Percentiles rank a stretch among this genome's conserved stretches.
Conservation (phyloP, 805 yeast species). For the Nakazawaea holstii region DNA sequence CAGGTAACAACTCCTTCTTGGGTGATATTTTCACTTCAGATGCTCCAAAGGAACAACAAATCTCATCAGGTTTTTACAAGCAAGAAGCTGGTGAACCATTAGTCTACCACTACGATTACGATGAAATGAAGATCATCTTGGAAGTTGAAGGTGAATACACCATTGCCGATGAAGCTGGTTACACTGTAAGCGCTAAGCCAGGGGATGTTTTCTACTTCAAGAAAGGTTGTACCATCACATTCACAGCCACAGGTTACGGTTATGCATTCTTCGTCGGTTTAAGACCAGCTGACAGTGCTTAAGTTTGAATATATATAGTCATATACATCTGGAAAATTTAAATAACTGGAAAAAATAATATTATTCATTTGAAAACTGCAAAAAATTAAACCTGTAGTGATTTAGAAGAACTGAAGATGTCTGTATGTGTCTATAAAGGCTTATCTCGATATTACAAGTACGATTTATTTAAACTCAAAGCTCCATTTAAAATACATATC, state of each 20-base stretch:
- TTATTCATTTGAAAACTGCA: background rate
- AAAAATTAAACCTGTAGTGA: background rate
- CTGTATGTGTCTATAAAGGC: background rate
- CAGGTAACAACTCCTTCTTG: constrained; percentile 64
- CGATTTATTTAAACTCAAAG: too few relatives aligned
- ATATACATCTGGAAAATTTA: background rate
- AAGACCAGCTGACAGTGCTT: constrained; percentile 40
- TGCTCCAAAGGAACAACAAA: constrained; percentile 54
- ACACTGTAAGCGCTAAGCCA: constrained; percentile 47
- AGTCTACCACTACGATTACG: constrained; percentile 61
- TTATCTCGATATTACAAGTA: too few relatives aligned
- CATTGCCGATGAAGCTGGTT: constrained; percentile 60
- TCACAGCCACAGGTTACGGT: constrained; percentile 58
- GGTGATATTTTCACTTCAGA: constrained; percentile 62
- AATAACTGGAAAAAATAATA: background rate
- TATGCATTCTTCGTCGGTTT: constrained; percentile 58
- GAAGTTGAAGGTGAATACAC: constrained; percentile 64
- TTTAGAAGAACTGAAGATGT: background rate
- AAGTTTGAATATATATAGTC: constrained; percentile 1
- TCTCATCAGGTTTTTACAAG: constrained; percentile 63
- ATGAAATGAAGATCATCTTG: constrained; percentile 64
- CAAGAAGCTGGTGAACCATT: constrained; percentile 66
- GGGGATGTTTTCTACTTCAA: constrained; percentile 67
- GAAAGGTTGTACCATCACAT: constrained; percentile 64
- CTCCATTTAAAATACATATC: too few relatives aligned